phyloP scores from a whole-genome alignment of 345 rosid genomes.

The Syzygium oleosum region DNA sequence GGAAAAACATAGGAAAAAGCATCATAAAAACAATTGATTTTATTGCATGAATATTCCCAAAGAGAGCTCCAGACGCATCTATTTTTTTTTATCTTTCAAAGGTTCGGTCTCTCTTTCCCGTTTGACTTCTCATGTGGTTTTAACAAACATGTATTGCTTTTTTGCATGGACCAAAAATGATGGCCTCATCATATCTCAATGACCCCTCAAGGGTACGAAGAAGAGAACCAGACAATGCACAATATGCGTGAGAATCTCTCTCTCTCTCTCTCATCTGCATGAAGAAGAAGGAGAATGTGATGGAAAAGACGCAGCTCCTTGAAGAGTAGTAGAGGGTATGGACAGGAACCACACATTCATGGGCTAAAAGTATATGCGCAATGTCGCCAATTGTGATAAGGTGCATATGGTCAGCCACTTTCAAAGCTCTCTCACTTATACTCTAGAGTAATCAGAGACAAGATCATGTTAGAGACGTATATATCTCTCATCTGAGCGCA shows the following conservation, averaged over 20 bases:
- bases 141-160: not conserved
- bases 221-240: not conserved
- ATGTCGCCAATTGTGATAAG: not conserved
- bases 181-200: not conserved
- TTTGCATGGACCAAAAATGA: not conserved
- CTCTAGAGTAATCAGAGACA: not conserved
- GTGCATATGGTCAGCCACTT: not conserved
- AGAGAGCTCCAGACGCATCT: not conserved
- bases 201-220: not conserved
- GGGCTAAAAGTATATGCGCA: not conserved
- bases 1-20: not conserved
- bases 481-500: not conserved
- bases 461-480: not conserved
- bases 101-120: not conserved
- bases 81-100: not conserved
- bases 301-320: not conserved
- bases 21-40: not conserved
- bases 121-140: conserved; percentile 5
- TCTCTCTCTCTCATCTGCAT: not conserved
- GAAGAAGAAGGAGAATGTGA: not conserved
- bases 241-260: not conserved
- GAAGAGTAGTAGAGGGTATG: not conserved
- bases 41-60: not conserved
- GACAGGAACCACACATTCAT: not conserved
- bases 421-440: not conserved